Evolutionary conservation across 495 filamentous ascomycete species (phyloP), one percentile per base, ranked within the genome.

Genomic region (Neurospora sp.): DNA sequence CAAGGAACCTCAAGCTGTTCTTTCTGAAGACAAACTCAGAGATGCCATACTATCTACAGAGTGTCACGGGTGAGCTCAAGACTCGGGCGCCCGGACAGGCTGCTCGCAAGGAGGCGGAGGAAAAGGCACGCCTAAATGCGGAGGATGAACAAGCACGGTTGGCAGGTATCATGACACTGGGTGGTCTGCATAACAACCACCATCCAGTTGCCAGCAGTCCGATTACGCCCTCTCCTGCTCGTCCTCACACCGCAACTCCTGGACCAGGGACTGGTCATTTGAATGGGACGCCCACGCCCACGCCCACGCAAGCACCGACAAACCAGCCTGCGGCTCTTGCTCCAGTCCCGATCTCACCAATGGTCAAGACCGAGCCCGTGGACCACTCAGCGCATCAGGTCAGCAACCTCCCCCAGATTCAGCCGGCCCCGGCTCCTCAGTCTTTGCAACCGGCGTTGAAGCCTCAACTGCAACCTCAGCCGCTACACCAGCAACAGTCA

Each of bases 21-120:
- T 97, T 97, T 81, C 83, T 98, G 70, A 98, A 98, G 83, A 95
- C 91, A 37, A 92, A 91, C 18, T 94, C 93, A 18, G 95, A 98
- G 78, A 95, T 98, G 73, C 94, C 94, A 0, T 93, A 93, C 76
- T 96, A 96, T 73, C 84, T 98, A 40, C 91, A 94, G 78, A 93
- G 90, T 68, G 94, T 98, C 40, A 98, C 94, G 0, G 94, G 94
- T 14, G 95, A 98, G 79, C 83, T 98, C 72, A 97, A 97, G 81
- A 97, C 94, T 3, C 85, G 95, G n/a, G 94, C 92, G 0, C 93
- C 93, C 1, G 89, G 86, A 31, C 92, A 94, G 79, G 92, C 92
- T 65, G 92, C 91, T 7, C 91, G 92, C 72, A 91, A 92, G 37
- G 92, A 94, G 79, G 92, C 91, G 3, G 91, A 92, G 72, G 91